Percentiles rank a stretch among this genome's conserved stretches.
These are phyloP conservation scores for Psilocybe cyanescens DNA, from an alignment of 768 basidiomycete species.

Conservation along the genomic window DNA sequence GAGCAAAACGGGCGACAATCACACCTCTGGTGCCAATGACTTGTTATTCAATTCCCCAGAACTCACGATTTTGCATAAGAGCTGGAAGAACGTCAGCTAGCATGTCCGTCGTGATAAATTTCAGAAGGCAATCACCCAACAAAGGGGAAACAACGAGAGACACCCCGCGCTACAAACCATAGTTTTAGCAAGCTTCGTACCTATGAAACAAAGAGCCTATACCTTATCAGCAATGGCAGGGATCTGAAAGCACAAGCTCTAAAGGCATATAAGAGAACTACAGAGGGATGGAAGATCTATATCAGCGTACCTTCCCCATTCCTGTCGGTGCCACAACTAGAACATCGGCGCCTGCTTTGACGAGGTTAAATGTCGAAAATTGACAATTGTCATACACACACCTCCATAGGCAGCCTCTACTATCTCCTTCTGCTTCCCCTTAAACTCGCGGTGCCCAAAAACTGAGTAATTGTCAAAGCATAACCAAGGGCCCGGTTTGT, in stretches of 20 bases:
- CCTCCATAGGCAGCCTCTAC: constrained; percentile 72
- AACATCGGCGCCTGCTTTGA: constrained; percentile 62
- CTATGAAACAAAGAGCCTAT: neutral
- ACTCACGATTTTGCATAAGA: constrained; percentile 80
- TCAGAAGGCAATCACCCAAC: constrained; percentile 46
- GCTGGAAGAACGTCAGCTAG: constrained; percentile 41
- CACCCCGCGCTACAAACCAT: constrained; percentile 55
- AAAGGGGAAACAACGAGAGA: constrained; percentile 81
- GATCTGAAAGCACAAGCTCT: constrained; percentile 88
- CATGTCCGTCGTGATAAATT: neutral
- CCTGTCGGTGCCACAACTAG: constrained; percentile 86
- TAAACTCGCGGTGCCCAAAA: constrained; percentile 71
- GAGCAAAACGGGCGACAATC: neutral
- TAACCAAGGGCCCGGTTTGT: neutral
- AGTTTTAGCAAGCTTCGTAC: neutral
- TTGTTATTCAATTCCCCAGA: neutral
- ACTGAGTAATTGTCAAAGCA: constrained; percentile 39
- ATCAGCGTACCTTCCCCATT: constrained; percentile 76
- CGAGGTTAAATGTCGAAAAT: neutral
- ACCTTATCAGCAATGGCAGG: constrained; percentile 74
- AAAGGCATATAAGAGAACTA: neutral
- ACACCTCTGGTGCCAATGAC: neutral
- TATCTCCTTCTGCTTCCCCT: constrained; percentile 80
- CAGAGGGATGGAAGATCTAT: neutral
- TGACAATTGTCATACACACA: constrained; percentile 21